phyloP scores from a whole-genome alignment of 2,329 filamentous ascomycete species.

The Neopestalotiopsis sp. region DNA sequence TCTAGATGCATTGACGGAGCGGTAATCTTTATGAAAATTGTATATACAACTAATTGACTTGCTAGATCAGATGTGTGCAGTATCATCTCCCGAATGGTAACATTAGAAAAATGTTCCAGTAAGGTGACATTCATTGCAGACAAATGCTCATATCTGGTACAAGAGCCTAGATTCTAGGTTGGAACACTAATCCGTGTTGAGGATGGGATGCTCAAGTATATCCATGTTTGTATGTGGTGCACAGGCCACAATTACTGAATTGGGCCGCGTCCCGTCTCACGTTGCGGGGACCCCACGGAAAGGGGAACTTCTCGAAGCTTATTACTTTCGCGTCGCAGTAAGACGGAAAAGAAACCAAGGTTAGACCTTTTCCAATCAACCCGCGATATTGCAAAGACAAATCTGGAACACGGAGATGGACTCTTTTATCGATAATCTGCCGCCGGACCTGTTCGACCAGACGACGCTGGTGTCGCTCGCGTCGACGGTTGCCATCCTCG shows the following conservation, averaged over 20 bases:
- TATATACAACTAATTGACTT: conserved; percentile 5
- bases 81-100: too few relatives aligned
- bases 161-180: not conserved
- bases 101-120: too few relatives aligned
- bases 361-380: not conserved
- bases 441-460: conserved; percentile 63
- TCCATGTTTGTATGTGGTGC: not conserved
- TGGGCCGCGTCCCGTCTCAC: not conserved
- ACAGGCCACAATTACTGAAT: conserved; percentile 15
- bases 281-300: not conserved
- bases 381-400: not conserved
- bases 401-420: conserved; percentile 25
- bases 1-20: conserved; percentile 38
- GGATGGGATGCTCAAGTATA: not conserved
- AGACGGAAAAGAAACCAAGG: too few relatives aligned
- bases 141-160: not conserved
- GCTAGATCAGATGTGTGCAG: not conserved
- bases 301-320: not conserved
- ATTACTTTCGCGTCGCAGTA: not conserved
- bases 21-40: not conserved
- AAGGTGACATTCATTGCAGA: not conserved
- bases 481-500: conserved; percentile 58
- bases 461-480: conserved; percentile 65
- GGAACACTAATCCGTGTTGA: not conserved
- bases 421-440: conserved; percentile 41